Evolutionary conservation across 2,329 filamentous ascomycete species (phyloP).

Genomic region (Stachybotrys chartarum): DNA sequence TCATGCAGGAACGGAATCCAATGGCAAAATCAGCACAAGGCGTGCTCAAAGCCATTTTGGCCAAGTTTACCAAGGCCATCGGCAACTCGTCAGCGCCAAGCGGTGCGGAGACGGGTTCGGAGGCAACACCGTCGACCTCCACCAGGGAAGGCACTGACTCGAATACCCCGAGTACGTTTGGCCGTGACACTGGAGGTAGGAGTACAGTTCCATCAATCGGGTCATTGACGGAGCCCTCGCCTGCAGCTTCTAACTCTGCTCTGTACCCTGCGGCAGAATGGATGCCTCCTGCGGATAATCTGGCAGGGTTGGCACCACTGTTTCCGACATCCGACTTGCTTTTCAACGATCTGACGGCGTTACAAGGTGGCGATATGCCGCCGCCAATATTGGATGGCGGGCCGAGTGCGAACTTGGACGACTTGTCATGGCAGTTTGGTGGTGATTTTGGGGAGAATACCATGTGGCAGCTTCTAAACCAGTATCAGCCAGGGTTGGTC

Average conservation of each 20-base stretch:
- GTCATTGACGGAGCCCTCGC: not conserved
- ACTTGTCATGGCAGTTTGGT: constrained; percentile 41
- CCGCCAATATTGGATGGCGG: constrained; percentile 10
- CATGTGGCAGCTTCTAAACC: constrained; percentile 50
- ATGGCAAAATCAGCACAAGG: constrained; percentile 47
- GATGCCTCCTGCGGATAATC: constrained; percentile 39
- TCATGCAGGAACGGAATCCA: constrained; percentile 45
- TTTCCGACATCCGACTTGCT: constrained; percentile 51
- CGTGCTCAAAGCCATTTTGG: constrained; percentile 47
- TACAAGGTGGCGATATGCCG: constrained; percentile 19
- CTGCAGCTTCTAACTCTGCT: not conserved
- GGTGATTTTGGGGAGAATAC: constrained; percentile 48
- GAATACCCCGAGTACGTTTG: not conserved
- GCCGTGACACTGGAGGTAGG: constrained; percentile 5
- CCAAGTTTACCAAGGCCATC: constrained; percentile 45
- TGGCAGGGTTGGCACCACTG: constrained; percentile 44
- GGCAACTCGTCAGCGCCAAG: constrained; percentile 17
- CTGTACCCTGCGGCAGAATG: constrained; percentile 20
- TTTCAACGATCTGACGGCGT: constrained; percentile 47
- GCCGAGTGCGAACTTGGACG: constrained; percentile 6
- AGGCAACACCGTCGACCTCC: constrained; percentile 5
- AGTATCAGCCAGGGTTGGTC: constrained; percentile 26
- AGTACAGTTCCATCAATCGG: not conserved
- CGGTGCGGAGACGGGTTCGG: constrained; percentile 6
- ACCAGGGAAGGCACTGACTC: not conserved